Percentiles rank a stretch among this genome's conserved stretches.
Evolutionary conservation across 805 yeast species (phyloP).

Genomic region (Schwanniomyces pseudopolymorphus): DNA sequence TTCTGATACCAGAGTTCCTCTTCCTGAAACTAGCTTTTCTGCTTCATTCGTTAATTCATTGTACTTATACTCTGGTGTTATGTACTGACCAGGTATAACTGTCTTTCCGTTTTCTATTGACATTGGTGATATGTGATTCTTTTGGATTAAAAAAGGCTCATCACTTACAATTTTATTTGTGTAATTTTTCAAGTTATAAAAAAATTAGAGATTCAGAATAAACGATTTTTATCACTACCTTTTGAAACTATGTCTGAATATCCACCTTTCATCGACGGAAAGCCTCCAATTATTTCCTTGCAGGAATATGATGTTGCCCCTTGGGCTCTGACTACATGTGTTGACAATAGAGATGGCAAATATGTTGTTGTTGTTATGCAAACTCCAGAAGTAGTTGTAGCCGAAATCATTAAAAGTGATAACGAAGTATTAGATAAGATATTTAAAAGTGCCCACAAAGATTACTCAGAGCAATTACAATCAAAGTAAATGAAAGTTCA

Average conservation of each 20-base stretch:
- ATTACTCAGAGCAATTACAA: conserved; percentile 14
- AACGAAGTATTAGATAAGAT: conserved; percentile 40
- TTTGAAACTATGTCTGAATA: conserved; percentile 24
- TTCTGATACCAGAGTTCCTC: conserved; percentile 57
- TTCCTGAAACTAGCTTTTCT: conserved; percentile 57
- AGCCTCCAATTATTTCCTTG: conserved; percentile 48
- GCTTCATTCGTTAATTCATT: conserved; percentile 20
- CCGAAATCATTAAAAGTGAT: conserved; percentile 38
- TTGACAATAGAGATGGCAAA: conserved; percentile 34
- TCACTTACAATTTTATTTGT: not conserved
- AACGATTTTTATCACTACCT: too few relatives aligned
- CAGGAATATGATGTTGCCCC: conserved; percentile 49
- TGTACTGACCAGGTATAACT: conserved; percentile 81
- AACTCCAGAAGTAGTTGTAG: conserved; percentile 43
- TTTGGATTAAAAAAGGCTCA: not conserved
- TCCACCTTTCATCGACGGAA: conserved; percentile 44
- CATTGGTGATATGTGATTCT: not conserved
- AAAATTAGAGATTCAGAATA: not conserved
- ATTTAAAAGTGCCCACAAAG: conserved; percentile 46
- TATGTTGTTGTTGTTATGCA: conserved; percentile 49
- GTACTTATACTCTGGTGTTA: conserved; percentile 54
- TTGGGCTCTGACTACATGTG: conserved; percentile 53
- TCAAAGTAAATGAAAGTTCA: not conserved
- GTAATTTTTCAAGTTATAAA: not conserved
- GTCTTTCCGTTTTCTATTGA: conserved; percentile 3